Evolutionary conservation across 2,329 filamentous ascomycete genomes (phyloP), one percentile per base, ranked within the genome.

Genomic region (Aspergillus arachidicola): DNA sequence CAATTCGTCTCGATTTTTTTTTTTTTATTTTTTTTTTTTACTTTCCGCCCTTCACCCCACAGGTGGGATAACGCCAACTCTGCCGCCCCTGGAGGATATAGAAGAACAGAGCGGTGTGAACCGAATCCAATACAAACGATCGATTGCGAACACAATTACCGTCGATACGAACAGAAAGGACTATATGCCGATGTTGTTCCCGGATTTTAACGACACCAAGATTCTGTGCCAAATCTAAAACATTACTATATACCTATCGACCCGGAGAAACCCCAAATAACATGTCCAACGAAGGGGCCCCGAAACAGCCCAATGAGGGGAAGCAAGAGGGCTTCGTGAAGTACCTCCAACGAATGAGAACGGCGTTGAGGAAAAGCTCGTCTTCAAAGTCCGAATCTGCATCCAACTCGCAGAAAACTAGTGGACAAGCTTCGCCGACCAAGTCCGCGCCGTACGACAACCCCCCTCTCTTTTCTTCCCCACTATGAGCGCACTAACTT

Each of bases 331-430:
- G 78, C 55, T 64, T 80, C 50, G 74, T 72, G 34, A 80, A 76
- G 65, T 79, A 78, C 62, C 70, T 80, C 55, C 77, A 73, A 62
- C 76, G 78, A 58, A 77, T 80, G 73, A 78, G 72, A 60, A 78
- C 74, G 4, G 75, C 74, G 23, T 61, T 79, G 45, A 77, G 71
- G 59, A 68, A 73, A 58, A 70, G 68, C n/a, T 71, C 75, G 11
- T 68, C 68, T 30, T 69, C 72, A 12, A 78, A 73, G 61, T 68
- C 71, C 53, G 65, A 64, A 38, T 74, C 76, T 36, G 54, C 70
- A 14, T 66, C 70, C 19, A 66, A 65, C 58, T 43, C 64, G 32
- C 60, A 69, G 34, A 68, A 69, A 10, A 59, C 56, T 5, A 58
- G 43, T 1, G 56, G 64, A 16, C 62, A 65, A 58, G 64, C 54